Base-by-base conservation (phyloP, 768 basidiomycete genomes). In the Termitomyces sp. region DNA sequence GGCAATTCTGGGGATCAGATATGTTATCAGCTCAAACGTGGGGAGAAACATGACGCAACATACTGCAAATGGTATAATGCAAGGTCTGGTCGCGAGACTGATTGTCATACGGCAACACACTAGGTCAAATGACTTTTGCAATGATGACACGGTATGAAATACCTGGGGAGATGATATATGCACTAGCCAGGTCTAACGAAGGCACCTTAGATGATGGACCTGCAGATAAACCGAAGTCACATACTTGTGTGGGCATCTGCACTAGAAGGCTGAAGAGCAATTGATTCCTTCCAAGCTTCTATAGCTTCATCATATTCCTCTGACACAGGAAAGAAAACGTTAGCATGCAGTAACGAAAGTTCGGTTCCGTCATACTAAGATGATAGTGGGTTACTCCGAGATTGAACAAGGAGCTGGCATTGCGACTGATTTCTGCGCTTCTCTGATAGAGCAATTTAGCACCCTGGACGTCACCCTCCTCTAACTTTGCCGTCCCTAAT, bases 291-390 rank as follows among this genome's bases (percentile, higher is more conserved):
- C 93, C 93, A 95, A 38, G 88, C 85, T 45, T 84, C 76, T 63
- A 95, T 94, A 36, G 93, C 93, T 38, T 89, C 85, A 67, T 92
- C 89, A 71, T 87, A 95, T 71, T 94, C 90, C 84, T 94, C 92
- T 95, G 52, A 10, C 31, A 34, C 8, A 34, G 43, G 31, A 52
- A 59, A 43, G 38, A 43, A 55, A 53, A 50, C 51, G 37, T 66
- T 65, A 66, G 65, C 53, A 50, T 48, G 53, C n/a, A 63, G 9
- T 58, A 43, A 54, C 31, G 38, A 58, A 61, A 67, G 61, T 47
- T 50, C 40, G 40, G n/a, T 31, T 31, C 14, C 52, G 50, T 32
- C 56, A 61, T 71, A 94, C 92, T 93, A 52, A 94, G 83, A 72
- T 94, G 92, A 72, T 94, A 94, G 69, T 92, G 87, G 4, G 93